Base-by-base conservation (phyloP, 768 basidiomycete species). In the Chalciporus piperatus region DNA sequence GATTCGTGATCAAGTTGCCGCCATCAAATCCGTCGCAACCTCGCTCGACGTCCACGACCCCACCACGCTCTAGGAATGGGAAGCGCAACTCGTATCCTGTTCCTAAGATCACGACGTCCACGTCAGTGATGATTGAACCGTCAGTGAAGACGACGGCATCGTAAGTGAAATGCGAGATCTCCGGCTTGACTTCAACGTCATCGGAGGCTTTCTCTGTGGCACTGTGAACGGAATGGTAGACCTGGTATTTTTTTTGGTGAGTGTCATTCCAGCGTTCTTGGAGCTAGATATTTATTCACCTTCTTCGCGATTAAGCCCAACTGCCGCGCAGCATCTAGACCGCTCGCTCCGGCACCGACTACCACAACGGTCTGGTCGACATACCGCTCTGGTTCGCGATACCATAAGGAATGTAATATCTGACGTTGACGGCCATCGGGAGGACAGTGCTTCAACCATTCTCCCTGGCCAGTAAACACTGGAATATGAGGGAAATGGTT, bases 31-130 rank as follows among this genome's bases (percentile, higher is more conserved):
- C 16, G 45, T 50, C 30, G 4, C 48, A 37, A 20, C 30, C 58
- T 39, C 50, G 56, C 50, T 10, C 59, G 48, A 48, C 63, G 47
- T 11, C 57, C 49, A 32, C 57, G 42, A 38, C 42, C 9, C 49
- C 48, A 61, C 66, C 50, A 70, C 60, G 1, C 61, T 65, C 28
- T 33, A 74, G 59, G 75, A 81, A 81, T 0, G 80, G 80, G n/a
- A 79, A 69, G 19, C 69, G 69, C 47, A 75, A 55, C 53, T 79
- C 69, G 60, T 82, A 82, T 3, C 81, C 81, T 1, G 79, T 82
- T 2, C 67, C 79, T 20, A 81, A 72, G 32, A 82, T 55, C 41
- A 83, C 63, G 8, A 72, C 59, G 51, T 80, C 76, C 25, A 76
- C 72, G 37, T 72, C 66, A 12, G 47, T 33, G 2, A 73, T 47